phyloP scores from a whole-genome alignment of 2,329 filamentous ascomycete genomes.

The Pezicula rhizophila region DNA sequence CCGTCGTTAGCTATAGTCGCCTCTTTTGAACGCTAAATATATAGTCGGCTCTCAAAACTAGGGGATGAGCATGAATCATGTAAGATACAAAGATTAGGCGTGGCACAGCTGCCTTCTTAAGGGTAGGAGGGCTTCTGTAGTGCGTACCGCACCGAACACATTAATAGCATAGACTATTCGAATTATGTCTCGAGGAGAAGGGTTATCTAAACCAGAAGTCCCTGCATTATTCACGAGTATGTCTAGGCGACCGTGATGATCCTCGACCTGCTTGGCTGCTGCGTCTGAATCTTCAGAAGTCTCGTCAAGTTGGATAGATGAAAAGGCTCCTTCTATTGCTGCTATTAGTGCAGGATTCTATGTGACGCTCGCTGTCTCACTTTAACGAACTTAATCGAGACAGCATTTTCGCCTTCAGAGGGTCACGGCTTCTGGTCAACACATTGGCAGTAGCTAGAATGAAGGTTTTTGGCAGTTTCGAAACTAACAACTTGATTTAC shows the following conservation, averaged over 20 bases:
- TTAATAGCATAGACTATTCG: slow-evolving; percentile 7
- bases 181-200: background rate
- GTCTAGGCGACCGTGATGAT: slow-evolving; percentile 17
- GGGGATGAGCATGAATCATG: no score
- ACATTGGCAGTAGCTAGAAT: slow-evolving; percentile 3
- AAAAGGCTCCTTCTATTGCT: slow-evolving; percentile 5
- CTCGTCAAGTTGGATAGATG: slow-evolving; percentile 14
- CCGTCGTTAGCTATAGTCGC: no score
- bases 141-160: slow-evolving; percentile 8
- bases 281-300: slow-evolving; percentile 8
- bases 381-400: background rate
- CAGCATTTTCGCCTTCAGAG: slow-evolving; percentile 4
- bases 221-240: slow-evolving; percentile 24
- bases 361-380: no score
- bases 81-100: slow-evolving; percentile 17
- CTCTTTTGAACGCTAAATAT: no score
- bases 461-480: slow-evolving; percentile 27
- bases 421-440: slow-evolving; percentile 9
- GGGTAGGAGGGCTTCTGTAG: slow-evolving; percentile 14
- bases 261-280: slow-evolving; percentile 5
- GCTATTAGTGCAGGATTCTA: no score
- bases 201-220: background rate
- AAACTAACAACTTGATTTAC: slow-evolving; percentile 36
- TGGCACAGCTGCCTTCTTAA: slow-evolving; percentile 4
- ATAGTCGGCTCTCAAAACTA: no score